Evolutionary conservation across 495 filamentous ascomycete genomes (phyloP).

Genomic region (Tuber borchii): DNA sequence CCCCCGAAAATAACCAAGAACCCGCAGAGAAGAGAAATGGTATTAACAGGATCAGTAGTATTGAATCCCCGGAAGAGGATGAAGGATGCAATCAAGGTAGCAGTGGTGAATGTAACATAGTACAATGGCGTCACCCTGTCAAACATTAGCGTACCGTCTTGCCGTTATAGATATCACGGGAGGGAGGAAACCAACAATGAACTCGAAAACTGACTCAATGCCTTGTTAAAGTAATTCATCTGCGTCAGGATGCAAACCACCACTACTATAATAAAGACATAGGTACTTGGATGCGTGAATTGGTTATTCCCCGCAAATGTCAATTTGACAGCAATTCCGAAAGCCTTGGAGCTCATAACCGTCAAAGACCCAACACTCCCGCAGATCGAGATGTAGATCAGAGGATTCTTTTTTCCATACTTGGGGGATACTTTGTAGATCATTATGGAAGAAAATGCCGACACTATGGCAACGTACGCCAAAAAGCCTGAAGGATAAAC

Average conservation of each 20-base stretch:
- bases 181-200: conserved; percentile 64
- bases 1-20: conserved; percentile 96
- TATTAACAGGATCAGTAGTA: conserved; percentile 87
- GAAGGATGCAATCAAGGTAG: conserved; percentile 88
- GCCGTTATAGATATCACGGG: background rate
- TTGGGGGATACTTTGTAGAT: conserved; percentile 86
- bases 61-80: conserved; percentile 98
- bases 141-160: conserved; percentile 40
- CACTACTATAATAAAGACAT: conserved; percentile 91
- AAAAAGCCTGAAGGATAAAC: conserved; percentile 63
- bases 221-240: conserved; percentile 99
- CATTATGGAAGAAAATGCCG: conserved; percentile 80
- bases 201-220: conserved; percentile 90
- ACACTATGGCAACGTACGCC: conserved; percentile 68
- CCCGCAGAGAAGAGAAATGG: conserved; percentile 82
- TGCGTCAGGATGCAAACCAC: conserved; percentile 90
- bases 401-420: conserved; percentile 87
- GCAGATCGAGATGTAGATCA: conserved; percentile 95
- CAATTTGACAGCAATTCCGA: conserved; percentile 91
- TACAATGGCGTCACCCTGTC: conserved; percentile 91
- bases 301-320: conserved; percentile 89
- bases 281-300: conserved; percentile 85
- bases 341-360: conserved; percentile 97
- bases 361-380: conserved; percentile 93
- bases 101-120: conserved; percentile 98